Base-by-base conservation (phyloP, 208 protist species). In the Crithidia brevicula region DNA sequence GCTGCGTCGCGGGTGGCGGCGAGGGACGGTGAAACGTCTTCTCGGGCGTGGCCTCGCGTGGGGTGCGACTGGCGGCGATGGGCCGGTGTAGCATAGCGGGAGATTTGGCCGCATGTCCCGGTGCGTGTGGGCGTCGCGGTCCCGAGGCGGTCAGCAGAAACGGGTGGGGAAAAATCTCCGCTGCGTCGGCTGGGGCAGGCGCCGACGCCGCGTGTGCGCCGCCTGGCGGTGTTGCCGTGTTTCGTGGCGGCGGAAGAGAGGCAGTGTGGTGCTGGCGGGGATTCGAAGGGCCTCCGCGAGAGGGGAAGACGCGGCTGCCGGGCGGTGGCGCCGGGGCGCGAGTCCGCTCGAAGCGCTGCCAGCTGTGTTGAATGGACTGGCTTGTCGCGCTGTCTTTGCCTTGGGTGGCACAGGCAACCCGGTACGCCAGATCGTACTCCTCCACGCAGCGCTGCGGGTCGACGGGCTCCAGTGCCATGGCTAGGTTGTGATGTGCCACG, bases 401-500 rank as follows among this genome's bases (percentile, higher is more conserved):
- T 16, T 93, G 58, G 3, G 72, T 68, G 16, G 46, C 34, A 51
- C 74, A 83, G 30, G 88, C 79, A 16, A 82, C 59, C 31, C 50
- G 66, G 65, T 89, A 81, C 6, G 91, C 86, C n/a, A 60, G 66
- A n/a, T 66, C 76, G 64, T 96, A 96, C 72, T 89, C 85, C 69
- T 91, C 77, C n/a, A 91, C 38, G 43, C 83, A 85, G 18, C 82
- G 82, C 13, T 52, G 40, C 25, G 79, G 57, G 61, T 94, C 85
- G 15, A 93, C 67, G 10, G 80, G 79, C 74, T 97, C 90, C 7
- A 96, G 79, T 9, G 93, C 89, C 91, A 96, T 95, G 63, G 90
- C 93, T 36, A 96, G 82, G 66, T 97, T 97, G 78, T 97, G 93
- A 57, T 96, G 87, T 10, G 93, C 93, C 18, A 95, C 85, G 31